Conservation (phyloP, 768 basidiomycete genomes). For the Lactifluus volemus region DNA sequence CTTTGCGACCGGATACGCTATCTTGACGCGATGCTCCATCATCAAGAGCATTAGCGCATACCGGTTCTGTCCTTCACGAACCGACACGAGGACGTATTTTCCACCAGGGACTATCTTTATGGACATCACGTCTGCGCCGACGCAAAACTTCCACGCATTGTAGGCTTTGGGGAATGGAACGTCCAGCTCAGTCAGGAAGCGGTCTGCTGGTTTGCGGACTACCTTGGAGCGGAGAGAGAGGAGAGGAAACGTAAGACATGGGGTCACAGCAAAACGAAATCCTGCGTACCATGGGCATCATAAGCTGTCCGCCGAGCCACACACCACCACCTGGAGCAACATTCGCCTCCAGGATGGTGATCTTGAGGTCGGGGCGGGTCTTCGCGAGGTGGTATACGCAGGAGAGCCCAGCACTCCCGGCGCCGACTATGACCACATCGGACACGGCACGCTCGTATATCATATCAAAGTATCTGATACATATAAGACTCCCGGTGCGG, state of each 20-base stretch:
- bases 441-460: slow-evolving; percentile 71
- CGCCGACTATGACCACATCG: slow-evolving; percentile 71
- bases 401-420: slow-evolving; percentile 55
- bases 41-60: slow-evolving; percentile 16
- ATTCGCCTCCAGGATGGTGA: slow-evolving; percentile 63
- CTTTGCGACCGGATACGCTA: slow-evolving; percentile 17
- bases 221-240: slow-evolving; percentile 34
- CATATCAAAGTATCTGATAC: slow-evolving; percentile 54
- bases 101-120: slow-evolving; percentile 20
- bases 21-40: slow-evolving; percentile 20
- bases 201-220: slow-evolving; percentile 68
- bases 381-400: slow-evolving; percentile 69
- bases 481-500: no score
- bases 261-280: no score
- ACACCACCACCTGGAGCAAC: slow-evolving; percentile 66
- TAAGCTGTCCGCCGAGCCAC: slow-evolving; percentile 72
- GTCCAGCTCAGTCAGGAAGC: slow-evolving; percentile 59
- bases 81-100: slow-evolving; percentile 16
- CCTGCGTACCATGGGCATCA: slow-evolving; percentile 60
- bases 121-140: slow-evolving; percentile 10
- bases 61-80: slow-evolving; percentile 4
- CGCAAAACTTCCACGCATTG: slow-evolving; percentile 10
- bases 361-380: slow-evolving; percentile 55
- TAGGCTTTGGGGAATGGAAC: slow-evolving; percentile 33
- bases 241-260: not conserved